Percentiles rank a stretch among this genome's conserved stretches.
Evolutionary conservation across 148 eudicot species (phyloP).

Genomic region (Fagopyrum homotropicum): DNA sequence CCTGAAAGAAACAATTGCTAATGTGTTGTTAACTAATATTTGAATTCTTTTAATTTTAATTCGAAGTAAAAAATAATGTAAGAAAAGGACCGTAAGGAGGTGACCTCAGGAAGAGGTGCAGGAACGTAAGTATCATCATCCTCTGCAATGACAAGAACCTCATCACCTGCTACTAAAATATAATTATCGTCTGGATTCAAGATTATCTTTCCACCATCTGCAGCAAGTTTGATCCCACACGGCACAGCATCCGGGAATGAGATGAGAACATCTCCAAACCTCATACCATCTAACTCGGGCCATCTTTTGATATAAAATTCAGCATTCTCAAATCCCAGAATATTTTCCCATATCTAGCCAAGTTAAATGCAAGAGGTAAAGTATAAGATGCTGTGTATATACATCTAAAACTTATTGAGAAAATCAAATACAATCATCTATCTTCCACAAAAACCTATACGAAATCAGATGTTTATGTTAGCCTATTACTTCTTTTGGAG

Average conservation of each 20-base stretch:
- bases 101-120: slow-evolving; percentile 56
- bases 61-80: not conserved
- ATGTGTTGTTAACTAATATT: not conserved
- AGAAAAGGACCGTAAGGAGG: not conserved
- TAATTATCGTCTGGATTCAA: slow-evolving; percentile 82
- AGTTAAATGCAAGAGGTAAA: not conserved
- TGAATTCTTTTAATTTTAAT: not conserved
- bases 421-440: not conserved
- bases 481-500: not conserved
- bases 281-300: slow-evolving; percentile 64
- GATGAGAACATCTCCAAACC: slow-evolving; percentile 57
- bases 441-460: not conserved
- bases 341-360: slow-evolving; percentile 89
- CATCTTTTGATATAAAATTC: slow-evolving; percentile 94
- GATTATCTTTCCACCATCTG: slow-evolving; percentile 69
- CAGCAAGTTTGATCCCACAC: slow-evolving; percentile 84
- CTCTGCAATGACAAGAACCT: slow-evolving; percentile 90
- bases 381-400: not conserved
- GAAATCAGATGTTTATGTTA: not conserved
- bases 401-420: not conserved
- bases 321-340: slow-evolving; percentile 93
- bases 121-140: slow-evolving; percentile 95
- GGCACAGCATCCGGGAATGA: slow-evolving; percentile 96
- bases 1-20: not conserved
- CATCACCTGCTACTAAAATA: slow-evolving; percentile 66